These are phyloP conservation scores for Metarhizium rileyi DNA, from an alignment of 2,329 filamentous ascomycete genomes.

Conservation along the genomic window DNA sequence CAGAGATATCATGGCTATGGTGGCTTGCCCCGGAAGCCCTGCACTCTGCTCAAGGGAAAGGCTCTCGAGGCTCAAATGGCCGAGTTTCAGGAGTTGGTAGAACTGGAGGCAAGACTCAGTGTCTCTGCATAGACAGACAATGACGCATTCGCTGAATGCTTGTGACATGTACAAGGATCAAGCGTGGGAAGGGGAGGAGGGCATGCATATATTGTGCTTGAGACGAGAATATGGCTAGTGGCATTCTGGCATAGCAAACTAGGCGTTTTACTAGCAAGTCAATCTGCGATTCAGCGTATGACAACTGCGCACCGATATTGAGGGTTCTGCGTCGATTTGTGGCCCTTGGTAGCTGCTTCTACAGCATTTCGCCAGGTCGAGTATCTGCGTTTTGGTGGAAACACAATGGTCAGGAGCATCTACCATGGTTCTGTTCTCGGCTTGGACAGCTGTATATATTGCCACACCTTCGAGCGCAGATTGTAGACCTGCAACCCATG, in stretches of 20 bases:
- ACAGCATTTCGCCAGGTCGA: conserved; percentile 26
- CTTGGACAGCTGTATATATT: conserved; percentile 54
- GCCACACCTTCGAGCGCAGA: conserved; percentile 45
- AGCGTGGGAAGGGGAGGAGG: neutral
- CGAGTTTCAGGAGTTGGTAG: conserved; percentile 15
- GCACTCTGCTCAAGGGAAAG: conserved; percentile 17
- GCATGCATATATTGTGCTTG: neutral
- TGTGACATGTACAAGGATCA: neutral
- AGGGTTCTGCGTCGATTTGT: conserved; percentile 60
- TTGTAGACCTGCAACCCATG: conserved; percentile 42
- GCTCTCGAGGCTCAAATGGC: conserved; percentile 13
- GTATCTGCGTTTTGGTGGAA: conserved; percentile 36
- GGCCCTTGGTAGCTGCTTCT: conserved; percentile 50
- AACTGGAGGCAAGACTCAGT: conserved; percentile 22
- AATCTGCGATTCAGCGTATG: neutral
- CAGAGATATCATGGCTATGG: conserved; percentile 56
- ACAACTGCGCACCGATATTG: conserved; percentile 48
- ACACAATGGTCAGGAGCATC: conserved; percentile 59
- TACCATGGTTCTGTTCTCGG: conserved; percentile 62
- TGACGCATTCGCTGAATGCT: neutral
- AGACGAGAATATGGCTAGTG: neutral
- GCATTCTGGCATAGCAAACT: conserved; percentile 1
- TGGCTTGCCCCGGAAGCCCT: conserved; percentile 46
- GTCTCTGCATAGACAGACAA: neutral
- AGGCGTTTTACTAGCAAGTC: neutral